A percentile compares a stretch with the other conserved stretches of the same genome.
Evolutionary conservation across 2,329 filamentous ascomycete genomes (phyloP).

Genomic region (Calonectria henricotiae): DNA sequence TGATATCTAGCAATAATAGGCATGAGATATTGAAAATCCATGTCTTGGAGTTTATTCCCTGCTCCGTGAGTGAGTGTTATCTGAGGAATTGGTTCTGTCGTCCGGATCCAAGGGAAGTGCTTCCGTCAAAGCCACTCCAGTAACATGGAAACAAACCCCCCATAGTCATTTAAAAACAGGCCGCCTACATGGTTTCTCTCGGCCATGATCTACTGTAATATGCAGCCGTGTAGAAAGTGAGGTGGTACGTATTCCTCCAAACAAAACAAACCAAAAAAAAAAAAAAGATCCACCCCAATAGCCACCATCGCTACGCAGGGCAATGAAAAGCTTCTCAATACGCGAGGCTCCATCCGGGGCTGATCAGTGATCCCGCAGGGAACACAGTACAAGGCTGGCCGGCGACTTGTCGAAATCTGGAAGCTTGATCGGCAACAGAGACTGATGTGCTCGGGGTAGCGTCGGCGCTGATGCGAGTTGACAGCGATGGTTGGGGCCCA

Average conservation of each 20-base stretch:
- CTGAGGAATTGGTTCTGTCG: background rate
- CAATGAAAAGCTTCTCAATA: slow-evolving; percentile 12
- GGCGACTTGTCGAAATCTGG: slow-evolving; percentile 32
- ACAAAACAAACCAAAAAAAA: background rate
- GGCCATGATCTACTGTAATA: slow-evolving; percentile 30
- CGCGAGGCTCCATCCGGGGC: slow-evolving; percentile 9
- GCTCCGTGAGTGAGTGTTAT: slow-evolving; percentile 2
- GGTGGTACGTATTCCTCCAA: background rate
- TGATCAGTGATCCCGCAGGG: slow-evolving; percentile 1
- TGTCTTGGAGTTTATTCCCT: slow-evolving; percentile 4
- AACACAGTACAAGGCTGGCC: slow-evolving; percentile 15
- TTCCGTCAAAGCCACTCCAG: slow-evolving; percentile 19
- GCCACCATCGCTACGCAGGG: slow-evolving; percentile 6
- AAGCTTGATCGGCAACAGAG: slow-evolving; percentile 29
- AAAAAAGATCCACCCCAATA: slow-evolving; percentile 5
- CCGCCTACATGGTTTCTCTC: slow-evolving; percentile 16
- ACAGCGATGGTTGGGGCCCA: slow-evolving; percentile 19
- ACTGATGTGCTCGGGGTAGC: slow-evolving; percentile 16
- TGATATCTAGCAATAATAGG: background rate
- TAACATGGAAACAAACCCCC: slow-evolving; percentile 17
- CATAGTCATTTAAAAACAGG: slow-evolving; percentile 3
- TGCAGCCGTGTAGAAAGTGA: slow-evolving; percentile 32
- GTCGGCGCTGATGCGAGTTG: slow-evolving; percentile 9
- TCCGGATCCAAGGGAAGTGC: slow-evolving; percentile 15
- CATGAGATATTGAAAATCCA: slow-evolving; percentile 1